phyloP scores from a whole-genome alignment of 208 protist genomes.

The Trypanosoma brucei region DNA sequence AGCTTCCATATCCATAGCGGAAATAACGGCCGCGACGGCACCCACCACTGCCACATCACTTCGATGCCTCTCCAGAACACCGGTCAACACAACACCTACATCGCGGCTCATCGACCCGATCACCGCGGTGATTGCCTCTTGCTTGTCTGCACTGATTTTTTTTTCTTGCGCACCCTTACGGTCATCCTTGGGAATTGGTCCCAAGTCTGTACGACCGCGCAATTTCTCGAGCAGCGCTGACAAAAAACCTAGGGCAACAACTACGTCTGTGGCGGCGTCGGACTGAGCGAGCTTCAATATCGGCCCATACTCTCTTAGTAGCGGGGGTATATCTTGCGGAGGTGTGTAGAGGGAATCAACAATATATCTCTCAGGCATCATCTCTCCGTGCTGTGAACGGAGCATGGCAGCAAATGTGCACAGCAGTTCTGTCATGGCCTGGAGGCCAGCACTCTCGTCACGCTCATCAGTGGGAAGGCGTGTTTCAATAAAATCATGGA shows the following conservation, averaged over 20 bases:
- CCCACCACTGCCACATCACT: conserved; percentile 43
- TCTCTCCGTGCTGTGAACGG: conserved; percentile 62
- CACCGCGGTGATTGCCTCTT: conserved; percentile 25
- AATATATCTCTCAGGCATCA: conserved; percentile 81
- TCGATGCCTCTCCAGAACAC: conserved; percentile 49
- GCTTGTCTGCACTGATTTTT: conserved; percentile 5
- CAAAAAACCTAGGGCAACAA: conserved; percentile 49
- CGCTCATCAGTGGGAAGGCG: conserved; percentile 49
- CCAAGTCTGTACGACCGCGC: conserved; percentile 20
- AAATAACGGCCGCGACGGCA: conserved; percentile 37
- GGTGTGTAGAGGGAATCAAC: conserved; percentile 80
- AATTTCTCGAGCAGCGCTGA: conserved; percentile 59
- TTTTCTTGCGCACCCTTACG: conserved; percentile 4
- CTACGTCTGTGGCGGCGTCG: conserved; percentile 34
- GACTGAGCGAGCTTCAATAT: conserved; percentile 40
- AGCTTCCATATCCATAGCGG: conserved; percentile 46
- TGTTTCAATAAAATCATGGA: conserved; percentile 84
- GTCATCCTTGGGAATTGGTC: conserved; percentile 36
- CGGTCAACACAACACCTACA: conserved; percentile 34
- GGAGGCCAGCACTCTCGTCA: conserved; percentile 40
- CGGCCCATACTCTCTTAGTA: conserved; percentile 49
- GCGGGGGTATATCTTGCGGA: conserved; percentile 35
- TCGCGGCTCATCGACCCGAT: conserved; percentile 44
- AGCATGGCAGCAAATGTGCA: conserved; percentile 72
- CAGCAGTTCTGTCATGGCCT: conserved; percentile 60